Evolutionary conservation across 73 alveolate genomes (phyloP).

Genomic region (Paraurostyla sp.): DNA sequence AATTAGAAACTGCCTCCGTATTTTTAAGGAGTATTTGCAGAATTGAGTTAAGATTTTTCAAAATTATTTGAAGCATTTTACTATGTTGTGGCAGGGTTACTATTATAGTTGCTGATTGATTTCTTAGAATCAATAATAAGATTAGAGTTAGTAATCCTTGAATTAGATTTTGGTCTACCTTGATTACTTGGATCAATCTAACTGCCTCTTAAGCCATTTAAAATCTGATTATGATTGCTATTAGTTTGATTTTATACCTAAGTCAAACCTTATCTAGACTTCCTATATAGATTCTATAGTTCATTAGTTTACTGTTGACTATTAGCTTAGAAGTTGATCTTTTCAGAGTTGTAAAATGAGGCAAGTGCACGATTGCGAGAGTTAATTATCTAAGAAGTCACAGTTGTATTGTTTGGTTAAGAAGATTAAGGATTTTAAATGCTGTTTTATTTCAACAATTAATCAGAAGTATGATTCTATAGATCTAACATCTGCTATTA

Average conservation of each 20-base stretch:
- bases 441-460: neutral
- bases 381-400: neutral
- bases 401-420: neutral
- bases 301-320: neutral
- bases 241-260: neutral
- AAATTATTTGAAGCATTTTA: neutral
- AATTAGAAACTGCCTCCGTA: slow-evolving; percentile 38
- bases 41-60: too few relatives aligned
- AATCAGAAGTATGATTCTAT: neutral
- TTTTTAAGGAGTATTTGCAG: slow-evolving; percentile 16
- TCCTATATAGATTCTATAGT: neutral
- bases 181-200: too few relatives aligned
- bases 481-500: neutral
- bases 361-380: slow-evolving; percentile 47
- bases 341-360: slow-evolving; percentile 44
- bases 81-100: neutral
- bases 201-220: too few relatives aligned
- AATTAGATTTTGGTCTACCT: slow-evolving; percentile 20
- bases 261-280: slow-evolving; percentile 11
- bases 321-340: neutral
- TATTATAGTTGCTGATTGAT: too few relatives aligned
- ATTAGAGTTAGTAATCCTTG: slow-evolving; percentile 11
- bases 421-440: neutral
- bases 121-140: too few relatives aligned
- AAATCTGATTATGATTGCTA: too few relatives aligned